Conservation (phyloP, 2,329 filamentous ascomycete genomes). For the Colletotrichum sp. region DNA sequence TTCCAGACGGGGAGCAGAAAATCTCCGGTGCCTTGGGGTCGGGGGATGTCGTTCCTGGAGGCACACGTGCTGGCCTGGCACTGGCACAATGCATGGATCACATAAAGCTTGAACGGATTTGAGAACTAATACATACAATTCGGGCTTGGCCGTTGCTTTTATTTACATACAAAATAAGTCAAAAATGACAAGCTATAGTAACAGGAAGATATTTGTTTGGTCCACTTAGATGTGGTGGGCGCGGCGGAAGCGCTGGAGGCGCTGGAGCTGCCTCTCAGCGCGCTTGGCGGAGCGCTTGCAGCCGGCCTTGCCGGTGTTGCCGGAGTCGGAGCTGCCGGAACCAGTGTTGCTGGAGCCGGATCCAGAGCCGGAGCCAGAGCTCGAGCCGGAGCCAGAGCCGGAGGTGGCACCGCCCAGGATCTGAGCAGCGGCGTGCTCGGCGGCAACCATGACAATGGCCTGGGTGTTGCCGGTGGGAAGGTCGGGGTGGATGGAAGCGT, state of each 20-base stretch:
- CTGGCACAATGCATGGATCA: background rate
- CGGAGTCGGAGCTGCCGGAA: background rate
- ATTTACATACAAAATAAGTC: background rate
- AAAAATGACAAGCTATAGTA: background rate
- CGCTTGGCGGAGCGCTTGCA: slow-evolving; percentile 39
- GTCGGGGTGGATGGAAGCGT: slow-evolving; percentile 66
- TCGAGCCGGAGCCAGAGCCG: slow-evolving; percentile 29
- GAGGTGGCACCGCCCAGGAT: slow-evolving; percentile 23
- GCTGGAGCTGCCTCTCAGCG: slow-evolving; percentile 52
- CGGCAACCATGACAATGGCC: slow-evolving; percentile 23
- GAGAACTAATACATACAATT: background rate
- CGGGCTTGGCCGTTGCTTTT: background rate
- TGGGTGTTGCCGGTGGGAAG: slow-evolving; percentile 23
- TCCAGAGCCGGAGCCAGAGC: slow-evolving; percentile 22
- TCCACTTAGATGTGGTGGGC: background rate
- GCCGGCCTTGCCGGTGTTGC: background rate
- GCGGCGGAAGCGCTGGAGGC: slow-evolving; percentile 33
- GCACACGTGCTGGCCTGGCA: background rate
- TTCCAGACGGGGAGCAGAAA: background rate
- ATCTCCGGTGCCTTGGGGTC: background rate
- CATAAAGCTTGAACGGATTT: background rate
- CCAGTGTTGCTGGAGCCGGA: slow-evolving; percentile 26
- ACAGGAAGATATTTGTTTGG: background rate
- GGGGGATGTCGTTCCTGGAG: background rate
- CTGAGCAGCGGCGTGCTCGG: slow-evolving; percentile 19